phyloP scores from a whole-genome alignment of 169 alveolate species.

The Eimeria tenella region DNA sequence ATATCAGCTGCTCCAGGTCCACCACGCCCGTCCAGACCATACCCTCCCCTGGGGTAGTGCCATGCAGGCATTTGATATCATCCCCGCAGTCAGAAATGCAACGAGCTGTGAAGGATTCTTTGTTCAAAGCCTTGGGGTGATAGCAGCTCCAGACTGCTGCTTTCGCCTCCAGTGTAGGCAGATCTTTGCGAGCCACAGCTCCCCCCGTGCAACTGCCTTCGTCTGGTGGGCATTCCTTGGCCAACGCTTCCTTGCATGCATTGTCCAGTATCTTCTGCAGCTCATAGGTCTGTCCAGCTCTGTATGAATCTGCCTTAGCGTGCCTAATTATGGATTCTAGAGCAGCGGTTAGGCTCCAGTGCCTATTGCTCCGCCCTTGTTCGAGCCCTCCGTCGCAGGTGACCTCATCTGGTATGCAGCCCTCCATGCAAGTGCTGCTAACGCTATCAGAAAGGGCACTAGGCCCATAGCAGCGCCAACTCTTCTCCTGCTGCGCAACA shows the following conservation, averaged over 20 bases:
- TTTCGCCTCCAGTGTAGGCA: neutral
- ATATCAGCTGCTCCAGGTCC: neutral
- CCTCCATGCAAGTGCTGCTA: neutral
- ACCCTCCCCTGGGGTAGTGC: neutral
- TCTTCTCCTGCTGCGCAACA: neutral
- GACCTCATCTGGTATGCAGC: neutral
- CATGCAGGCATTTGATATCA: neutral
- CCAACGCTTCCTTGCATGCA: neutral
- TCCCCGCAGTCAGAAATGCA: neutral
- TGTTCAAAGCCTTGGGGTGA: neutral
- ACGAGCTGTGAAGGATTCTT: neutral
- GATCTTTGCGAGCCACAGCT: conserved; percentile 9
- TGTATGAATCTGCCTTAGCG: neutral
- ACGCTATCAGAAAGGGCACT: neutral
- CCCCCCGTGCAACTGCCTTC: neutral
- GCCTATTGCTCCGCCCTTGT: neutral
- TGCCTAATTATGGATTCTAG: neutral
- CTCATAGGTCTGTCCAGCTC: neutral
- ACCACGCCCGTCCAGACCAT: neutral
- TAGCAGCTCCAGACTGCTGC: neutral
- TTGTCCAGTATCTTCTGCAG: neutral
- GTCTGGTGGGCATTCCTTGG: neutral
- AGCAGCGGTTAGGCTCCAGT: neutral
- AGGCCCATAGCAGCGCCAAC: neutral
- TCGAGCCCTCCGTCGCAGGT: neutral